These are phyloP conservation scores for Trichoderma polysporum DNA, from an alignment of 2,329 filamentous ascomycete species.

Conservation along the genomic window DNA sequence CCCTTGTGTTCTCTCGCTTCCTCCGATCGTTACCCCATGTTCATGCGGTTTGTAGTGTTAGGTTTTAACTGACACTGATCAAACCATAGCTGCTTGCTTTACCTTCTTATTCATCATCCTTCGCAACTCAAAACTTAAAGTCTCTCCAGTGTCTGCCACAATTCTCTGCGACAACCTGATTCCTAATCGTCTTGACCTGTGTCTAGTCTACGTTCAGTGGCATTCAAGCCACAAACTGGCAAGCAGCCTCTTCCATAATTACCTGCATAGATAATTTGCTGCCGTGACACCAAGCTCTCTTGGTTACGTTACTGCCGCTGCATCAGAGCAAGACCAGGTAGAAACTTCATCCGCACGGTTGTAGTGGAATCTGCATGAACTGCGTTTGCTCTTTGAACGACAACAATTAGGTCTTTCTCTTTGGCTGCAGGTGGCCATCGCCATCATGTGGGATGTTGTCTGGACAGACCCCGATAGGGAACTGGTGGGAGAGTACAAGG, in stretches of 20 bases:
- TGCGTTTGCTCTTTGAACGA: background rate
- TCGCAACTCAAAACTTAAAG: conserved; percentile 18
- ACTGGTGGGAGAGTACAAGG: conserved; percentile 52
- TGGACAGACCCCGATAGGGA: conserved; percentile 58
- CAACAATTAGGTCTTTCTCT: background rate
- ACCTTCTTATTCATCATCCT: background rate
- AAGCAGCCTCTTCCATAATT: background rate
- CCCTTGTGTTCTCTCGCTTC: conserved; percentile 5
- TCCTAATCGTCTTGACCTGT: background rate
- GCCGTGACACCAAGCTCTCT: conserved; percentile 19
- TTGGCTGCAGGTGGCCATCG: conserved; percentile 13
- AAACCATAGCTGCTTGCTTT: background rate
- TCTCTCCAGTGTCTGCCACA: background rate
- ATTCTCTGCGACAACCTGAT: background rate
- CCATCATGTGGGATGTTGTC: conserved; percentile 56
- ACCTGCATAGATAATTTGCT: conserved; percentile 8
- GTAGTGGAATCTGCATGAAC: background rate
- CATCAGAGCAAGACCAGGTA: conserved; percentile 3
- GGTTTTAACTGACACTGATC: background rate
- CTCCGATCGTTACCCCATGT: background rate
- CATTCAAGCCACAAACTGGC: background rate
- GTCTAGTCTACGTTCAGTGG: background rate
- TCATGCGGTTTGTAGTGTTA: background rate
- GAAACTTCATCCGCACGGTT: background rate
- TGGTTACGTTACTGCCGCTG: conserved; percentile 21